Conservation (phyloP, 257 asterid genomes). For the Solanum chilense region DNA sequence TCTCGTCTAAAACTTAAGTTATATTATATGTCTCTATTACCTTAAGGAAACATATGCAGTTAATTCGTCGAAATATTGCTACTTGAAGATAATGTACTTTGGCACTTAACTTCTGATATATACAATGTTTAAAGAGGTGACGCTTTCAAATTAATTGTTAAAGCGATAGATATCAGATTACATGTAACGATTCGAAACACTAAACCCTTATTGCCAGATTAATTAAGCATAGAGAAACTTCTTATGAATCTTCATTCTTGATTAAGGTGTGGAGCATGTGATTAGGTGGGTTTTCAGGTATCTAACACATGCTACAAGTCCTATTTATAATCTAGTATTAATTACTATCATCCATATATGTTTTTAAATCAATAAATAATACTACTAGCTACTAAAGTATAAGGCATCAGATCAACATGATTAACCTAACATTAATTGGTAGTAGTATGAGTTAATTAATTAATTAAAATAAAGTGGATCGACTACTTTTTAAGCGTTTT, state of each 20-base stretch:
- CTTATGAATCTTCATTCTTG: constrained; percentile 1
- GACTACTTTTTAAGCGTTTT: not conserved
- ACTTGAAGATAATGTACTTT: not conserved
- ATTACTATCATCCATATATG: not conserved
- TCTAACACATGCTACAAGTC: constrained; percentile 69
- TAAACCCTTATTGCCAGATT: not conserved
- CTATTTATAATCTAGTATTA: constrained; percentile 5
- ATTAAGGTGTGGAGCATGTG: constrained; percentile 59
- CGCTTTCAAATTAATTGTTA: not conserved
- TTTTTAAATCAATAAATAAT: not conserved
- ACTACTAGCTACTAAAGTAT: not conserved
- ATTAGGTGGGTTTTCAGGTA: constrained; percentile 53
- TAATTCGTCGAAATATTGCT: not conserved
- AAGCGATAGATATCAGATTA: not conserved
- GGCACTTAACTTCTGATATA: not conserved
- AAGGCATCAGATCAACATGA: constrained; percentile 7
- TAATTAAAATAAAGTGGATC: not conserved
- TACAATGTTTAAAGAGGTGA: not conserved
- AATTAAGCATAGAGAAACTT: not conserved
- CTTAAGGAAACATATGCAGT: not conserved
- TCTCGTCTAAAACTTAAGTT: too few relatives aligned
- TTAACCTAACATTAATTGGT: constrained; percentile 8
- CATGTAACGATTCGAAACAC: not conserved
- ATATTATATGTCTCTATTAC: not conserved
- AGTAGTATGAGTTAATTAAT: not conserved